Conservation (phyloP, 345 rosid species). For the Toxicodendron radicans region DNA sequence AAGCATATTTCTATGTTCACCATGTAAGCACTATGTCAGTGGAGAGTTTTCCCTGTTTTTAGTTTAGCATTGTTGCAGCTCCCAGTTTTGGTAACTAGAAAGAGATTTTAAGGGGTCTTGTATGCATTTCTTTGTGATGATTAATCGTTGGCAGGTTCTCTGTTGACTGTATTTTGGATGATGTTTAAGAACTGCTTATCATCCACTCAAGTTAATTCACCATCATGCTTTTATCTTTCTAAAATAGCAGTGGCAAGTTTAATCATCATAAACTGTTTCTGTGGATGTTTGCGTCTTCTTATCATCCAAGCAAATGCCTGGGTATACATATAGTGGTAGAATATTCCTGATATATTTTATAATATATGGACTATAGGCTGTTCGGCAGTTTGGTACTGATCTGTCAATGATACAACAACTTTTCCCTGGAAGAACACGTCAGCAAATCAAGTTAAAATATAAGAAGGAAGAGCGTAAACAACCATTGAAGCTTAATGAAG, state of each 20-base stretch:
- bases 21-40: background rate
- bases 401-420: slow-evolving; percentile 69
- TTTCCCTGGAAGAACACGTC: slow-evolving; percentile 68
- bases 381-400: slow-evolving; percentile 79
- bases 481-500: slow-evolving; percentile 60
- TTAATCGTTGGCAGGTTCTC: background rate
- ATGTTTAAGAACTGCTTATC: background rate
- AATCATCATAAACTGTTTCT: background rate
- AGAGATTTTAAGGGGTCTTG: background rate
- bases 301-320: background rate
- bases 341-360: slow-evolving; percentile 4
- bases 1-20: background rate
- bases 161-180: background rate
- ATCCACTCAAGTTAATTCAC: background rate
- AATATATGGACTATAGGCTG: slow-evolving; percentile 41
- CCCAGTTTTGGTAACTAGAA: background rate
- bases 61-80: background rate
- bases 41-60: background rate
- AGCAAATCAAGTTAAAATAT: slow-evolving; percentile 67
- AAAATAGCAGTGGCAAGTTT: background rate
- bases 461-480: slow-evolving; percentile 75
- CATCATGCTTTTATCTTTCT: background rate
- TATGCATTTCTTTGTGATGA: too few relatives aligned
- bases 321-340: background rate
- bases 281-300: background rate